Evolutionary conservation across 257 asterid species (phyloP), one percentile per base, ranked within the genome.

Genomic region (Gentiana straminea): DNA sequence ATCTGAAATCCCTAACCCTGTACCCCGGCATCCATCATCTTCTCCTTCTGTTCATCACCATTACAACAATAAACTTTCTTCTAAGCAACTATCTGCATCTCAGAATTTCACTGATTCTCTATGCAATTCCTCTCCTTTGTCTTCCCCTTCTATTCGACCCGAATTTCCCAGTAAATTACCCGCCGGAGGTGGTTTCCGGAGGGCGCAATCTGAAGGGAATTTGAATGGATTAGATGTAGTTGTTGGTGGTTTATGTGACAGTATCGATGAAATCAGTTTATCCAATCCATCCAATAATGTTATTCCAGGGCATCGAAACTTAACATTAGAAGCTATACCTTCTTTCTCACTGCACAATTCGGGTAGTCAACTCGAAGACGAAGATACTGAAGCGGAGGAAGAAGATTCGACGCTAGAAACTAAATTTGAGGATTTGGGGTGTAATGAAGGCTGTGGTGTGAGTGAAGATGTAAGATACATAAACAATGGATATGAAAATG

Each of bases 191-290:
- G 83, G 86, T 12, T 66, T 89, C 57, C 73, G 93, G 55, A 76
- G 87, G 57, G 89, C 74, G 49, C 86, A 68, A 41, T 89, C 97
- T 2, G 95, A 86, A 13, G 92, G 95, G 53, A 86, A 89, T 66
- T 71, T 89, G 69, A 86, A 74, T 60, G 77, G 68, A 2, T 48
- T 89, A 61, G 85, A 41, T 10, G 46, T 41, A 24, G 24, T 46
- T n/a, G 60, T 59, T 44, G 74, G 35, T 13, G 75, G 35, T 15
- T 39, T 75, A 3, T 55, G 52, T 36, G 63, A 38, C 32, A 51
- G 13, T 13, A 63, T 61, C 13, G 84, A 84, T 43, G 94, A 80
- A 13, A 73, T 79, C 62, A 64, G 38, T 44, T 71, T 77, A n/a
- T 55, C 80, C n/a, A 74, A 58, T 13, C 54, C 51, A 13, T 7